A percentile compares a stretch with the other conserved stretches of the same genome.
Conservation (phyloP, 768 basidiomycete species). For the Tulasnella sp. region DNA sequence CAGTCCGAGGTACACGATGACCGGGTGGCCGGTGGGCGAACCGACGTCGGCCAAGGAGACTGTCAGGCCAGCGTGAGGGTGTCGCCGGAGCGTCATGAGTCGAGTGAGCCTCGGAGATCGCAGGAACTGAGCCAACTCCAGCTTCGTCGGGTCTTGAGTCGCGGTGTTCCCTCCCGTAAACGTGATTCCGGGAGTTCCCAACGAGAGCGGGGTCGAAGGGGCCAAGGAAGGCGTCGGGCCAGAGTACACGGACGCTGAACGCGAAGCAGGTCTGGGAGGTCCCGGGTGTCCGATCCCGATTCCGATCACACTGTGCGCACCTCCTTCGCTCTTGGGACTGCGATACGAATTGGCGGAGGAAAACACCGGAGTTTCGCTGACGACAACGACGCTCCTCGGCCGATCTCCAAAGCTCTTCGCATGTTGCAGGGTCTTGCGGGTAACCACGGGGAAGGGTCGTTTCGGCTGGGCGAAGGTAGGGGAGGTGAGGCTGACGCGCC, state of each 20-base stretch:
- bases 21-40: constrained; percentile 74
- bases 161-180: background rate
- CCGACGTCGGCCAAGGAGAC: constrained; percentile 96
- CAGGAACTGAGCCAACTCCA: constrained; percentile 79
- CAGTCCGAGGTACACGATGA: constrained; percentile 87
- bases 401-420: constrained; percentile 21
- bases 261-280: background rate
- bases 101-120: constrained; percentile 84
- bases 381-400: constrained; percentile 5
- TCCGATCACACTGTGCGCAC: background rate
- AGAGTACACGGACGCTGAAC: background rate
- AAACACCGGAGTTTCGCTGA: too few species aligned
- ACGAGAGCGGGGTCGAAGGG: constrained; percentile 1
- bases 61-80: constrained; percentile 72
- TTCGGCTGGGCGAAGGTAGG: background rate
- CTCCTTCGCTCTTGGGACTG: background rate
- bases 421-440: constrained; percentile 4
- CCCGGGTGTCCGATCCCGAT: background rate
- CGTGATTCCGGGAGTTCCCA: constrained; percentile 2
- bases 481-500: background rate
- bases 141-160: constrained; percentile 41
- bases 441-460: background rate
- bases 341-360: background rate
- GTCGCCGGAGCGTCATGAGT: constrained; percentile 69
- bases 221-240: background rate